Conservation (phyloP, 768 basidiomycete genomes). For the Termitomyces sp. region DNA sequence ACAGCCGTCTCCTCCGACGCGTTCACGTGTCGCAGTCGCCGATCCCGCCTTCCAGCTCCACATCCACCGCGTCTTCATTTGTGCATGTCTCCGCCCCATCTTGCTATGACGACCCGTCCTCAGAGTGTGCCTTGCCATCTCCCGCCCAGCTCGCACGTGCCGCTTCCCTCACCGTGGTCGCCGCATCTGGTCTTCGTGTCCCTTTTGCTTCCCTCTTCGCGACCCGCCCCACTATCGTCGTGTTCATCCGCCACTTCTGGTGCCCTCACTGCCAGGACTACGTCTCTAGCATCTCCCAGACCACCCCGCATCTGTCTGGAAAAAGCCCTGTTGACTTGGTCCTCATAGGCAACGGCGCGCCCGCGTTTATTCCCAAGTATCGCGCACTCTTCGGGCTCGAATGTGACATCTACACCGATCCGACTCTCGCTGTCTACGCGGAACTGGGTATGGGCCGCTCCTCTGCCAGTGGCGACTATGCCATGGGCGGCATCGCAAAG, state of each 20-base stretch:
- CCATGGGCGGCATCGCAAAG: slow-evolving; percentile 67
- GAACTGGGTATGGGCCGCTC: slow-evolving; percentile 65
- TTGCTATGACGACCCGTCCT: too few relatives aligned
- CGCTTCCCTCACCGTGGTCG: slow-evolving; percentile 55
- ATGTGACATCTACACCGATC: slow-evolving; percentile 78
- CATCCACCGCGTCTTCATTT: slow-evolving; percentile 14
- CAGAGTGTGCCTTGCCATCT: slow-evolving; percentile 36
- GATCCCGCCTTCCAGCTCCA: not conserved
- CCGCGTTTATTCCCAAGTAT: slow-evolving; percentile 73
- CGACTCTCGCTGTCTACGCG: slow-evolving; percentile 58
- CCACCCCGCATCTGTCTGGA: slow-evolving; percentile 31
- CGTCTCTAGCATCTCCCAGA: slow-evolving; percentile 52
- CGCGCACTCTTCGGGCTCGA: slow-evolving; percentile 65
- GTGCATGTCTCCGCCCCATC: slow-evolving; percentile 21
- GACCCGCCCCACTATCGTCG: slow-evolving; percentile 52
- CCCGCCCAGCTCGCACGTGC: slow-evolving; percentile 54
- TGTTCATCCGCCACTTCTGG: slow-evolving; percentile 90
- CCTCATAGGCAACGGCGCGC: slow-evolving; percentile 76
- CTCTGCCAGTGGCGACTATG: slow-evolving; percentile 36
- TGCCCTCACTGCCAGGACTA: slow-evolving; percentile 88
- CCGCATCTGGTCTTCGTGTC: slow-evolving; percentile 60
- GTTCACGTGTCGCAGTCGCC: not conserved
- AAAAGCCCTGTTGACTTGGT: slow-evolving; percentile 49
- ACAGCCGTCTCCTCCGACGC: not conserved
- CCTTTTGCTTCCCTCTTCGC: slow-evolving; percentile 66